phyloP scores from a whole-genome alignment of 495 filamentous ascomycete genomes.

The Neurospora tetraspora region DNA sequence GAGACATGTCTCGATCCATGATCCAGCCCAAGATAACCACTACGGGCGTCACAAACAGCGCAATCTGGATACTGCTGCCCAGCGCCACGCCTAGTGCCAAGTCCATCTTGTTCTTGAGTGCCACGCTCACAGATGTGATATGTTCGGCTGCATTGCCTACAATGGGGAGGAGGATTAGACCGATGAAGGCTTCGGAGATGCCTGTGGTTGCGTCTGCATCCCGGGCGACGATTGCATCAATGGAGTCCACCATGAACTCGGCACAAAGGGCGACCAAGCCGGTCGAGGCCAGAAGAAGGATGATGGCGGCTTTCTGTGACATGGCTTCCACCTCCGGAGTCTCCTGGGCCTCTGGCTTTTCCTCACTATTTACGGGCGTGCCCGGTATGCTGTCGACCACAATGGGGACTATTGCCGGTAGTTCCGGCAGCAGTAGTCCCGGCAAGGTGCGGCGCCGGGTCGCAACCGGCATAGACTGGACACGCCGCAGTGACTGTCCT shows the following conservation, averaged over 20 bases:
- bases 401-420: constrained; percentile 12
- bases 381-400: constrained; percentile 1
- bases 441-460: constrained; percentile 22
- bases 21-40: constrained; percentile 73
- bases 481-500: constrained; percentile 28
- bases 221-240: constrained; percentile 51
- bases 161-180: constrained; percentile 77
- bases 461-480: constrained; percentile 22
- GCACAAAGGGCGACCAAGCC: constrained; percentile 70
- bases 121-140: constrained; percentile 75
- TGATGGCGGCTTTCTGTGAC: constrained; percentile 59
- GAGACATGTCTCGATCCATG: constrained; percentile 63
- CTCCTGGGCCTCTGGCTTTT: constrained; percentile 1
- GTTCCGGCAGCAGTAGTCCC: constrained; percentile 16
- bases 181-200: constrained; percentile 67
- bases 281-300: constrained; percentile 66
- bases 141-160: constrained; percentile 85
- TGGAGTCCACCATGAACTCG: constrained; percentile 70
- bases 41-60: constrained; percentile 73
- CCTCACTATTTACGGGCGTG: background rate
- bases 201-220: constrained; percentile 28
- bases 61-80: constrained; percentile 71
- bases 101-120: constrained; percentile 85
- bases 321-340: constrained; percentile 33
- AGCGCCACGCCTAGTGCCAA: constrained; percentile 74